Evolutionary conservation across 768 basidiomycete species (phyloP).

Genomic region (Amanita jacksonii): DNA sequence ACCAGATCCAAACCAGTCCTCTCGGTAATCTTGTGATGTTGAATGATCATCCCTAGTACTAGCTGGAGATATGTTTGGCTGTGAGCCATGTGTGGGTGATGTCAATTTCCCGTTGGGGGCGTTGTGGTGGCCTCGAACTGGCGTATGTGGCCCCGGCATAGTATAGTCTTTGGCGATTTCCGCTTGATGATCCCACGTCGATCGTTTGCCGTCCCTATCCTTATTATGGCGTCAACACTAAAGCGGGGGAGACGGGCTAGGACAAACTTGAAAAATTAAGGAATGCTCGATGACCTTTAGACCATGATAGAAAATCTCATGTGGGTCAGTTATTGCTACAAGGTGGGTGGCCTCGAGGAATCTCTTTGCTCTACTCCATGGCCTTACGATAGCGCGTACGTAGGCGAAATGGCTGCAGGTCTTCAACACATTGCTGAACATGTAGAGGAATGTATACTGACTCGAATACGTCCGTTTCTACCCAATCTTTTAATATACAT

Average conservation of each 20-base stretch:
- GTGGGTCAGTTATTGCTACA: slow-evolving; percentile 12
- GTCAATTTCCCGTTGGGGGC: no score
- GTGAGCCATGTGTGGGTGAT: no score
- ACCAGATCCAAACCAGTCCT: slow-evolving; percentile 1
- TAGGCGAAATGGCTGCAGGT: slow-evolving; percentile 10
- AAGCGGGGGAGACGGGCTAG: neutral
- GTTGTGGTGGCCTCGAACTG: no score
- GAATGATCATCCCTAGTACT: no score
- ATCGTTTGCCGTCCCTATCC: no score
- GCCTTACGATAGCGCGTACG: slow-evolving; percentile 14
- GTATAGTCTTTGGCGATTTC: no score
- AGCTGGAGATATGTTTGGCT: no score
- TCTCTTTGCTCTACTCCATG: slow-evolving; percentile 10
- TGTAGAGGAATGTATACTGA: slow-evolving; percentile 8
- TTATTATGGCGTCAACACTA: neutral
- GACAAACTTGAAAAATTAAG: slow-evolving; percentile 11
- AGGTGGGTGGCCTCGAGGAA: slow-evolving; percentile 16
- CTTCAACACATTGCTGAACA: neutral
- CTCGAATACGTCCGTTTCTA: slow-evolving; percentile 6
- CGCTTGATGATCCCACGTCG: no score
- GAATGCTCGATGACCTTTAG: slow-evolving; percentile 16
- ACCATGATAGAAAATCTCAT: slow-evolving; percentile 22
- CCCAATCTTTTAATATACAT: neutral
- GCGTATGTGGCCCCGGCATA: no score
- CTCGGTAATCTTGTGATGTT: no score